These are phyloP conservation scores for Crithidia expoeki DNA, from an alignment of 208 protist genomes.

Conservation along the genomic window DNA sequence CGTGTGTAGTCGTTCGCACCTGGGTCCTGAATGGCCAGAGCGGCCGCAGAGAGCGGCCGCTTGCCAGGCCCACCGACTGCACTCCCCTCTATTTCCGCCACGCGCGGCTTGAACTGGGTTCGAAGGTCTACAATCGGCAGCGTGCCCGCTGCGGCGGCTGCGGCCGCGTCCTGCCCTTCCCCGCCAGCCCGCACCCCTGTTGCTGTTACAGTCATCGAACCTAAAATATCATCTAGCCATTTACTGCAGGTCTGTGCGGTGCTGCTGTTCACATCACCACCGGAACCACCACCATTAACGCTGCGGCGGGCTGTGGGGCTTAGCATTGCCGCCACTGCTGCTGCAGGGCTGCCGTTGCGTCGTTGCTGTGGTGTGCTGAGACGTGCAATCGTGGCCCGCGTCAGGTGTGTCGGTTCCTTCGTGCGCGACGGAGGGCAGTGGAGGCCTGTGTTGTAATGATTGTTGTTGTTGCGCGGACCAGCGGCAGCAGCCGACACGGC, in stretches of 20 bases:
- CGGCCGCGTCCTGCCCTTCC: slow-evolving; percentile 7
- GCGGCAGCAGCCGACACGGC: slow-evolving; percentile 8
- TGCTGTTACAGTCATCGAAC: slow-evolving; percentile 27
- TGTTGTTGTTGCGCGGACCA: slow-evolving; percentile 5
- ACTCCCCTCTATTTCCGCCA: slow-evolving; percentile 10
- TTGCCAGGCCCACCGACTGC: background rate
- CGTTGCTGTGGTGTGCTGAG: slow-evolving; percentile 29
- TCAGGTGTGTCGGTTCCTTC: slow-evolving; percentile 26
- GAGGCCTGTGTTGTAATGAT: slow-evolving; percentile 10
- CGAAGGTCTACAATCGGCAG: slow-evolving; percentile 68
- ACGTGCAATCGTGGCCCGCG: slow-evolving; percentile 25
- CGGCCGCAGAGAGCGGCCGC: background rate
- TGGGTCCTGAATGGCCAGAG: slow-evolving; percentile 6
- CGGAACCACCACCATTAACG: background rate
- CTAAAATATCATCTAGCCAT: slow-evolving; percentile 48
- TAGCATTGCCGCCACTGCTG: slow-evolving; percentile 2
- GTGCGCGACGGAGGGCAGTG: slow-evolving; percentile 16
- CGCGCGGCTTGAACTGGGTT: slow-evolving; percentile 47
- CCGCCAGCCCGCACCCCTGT: slow-evolving; percentile 19
- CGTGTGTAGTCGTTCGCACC: slow-evolving; percentile 16
- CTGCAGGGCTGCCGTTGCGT: background rate
- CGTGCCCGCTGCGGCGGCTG: slow-evolving; percentile 3
- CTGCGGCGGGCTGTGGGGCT: slow-evolving; percentile 21
- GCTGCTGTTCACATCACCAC: slow-evolving; percentile 14
- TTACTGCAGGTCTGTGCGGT: slow-evolving; percentile 30